Evolutionary conservation across 768 basidiomycete species (phyloP), one percentile per base, ranked within the genome.

Genomic region (Auricularia sp.): DNA sequence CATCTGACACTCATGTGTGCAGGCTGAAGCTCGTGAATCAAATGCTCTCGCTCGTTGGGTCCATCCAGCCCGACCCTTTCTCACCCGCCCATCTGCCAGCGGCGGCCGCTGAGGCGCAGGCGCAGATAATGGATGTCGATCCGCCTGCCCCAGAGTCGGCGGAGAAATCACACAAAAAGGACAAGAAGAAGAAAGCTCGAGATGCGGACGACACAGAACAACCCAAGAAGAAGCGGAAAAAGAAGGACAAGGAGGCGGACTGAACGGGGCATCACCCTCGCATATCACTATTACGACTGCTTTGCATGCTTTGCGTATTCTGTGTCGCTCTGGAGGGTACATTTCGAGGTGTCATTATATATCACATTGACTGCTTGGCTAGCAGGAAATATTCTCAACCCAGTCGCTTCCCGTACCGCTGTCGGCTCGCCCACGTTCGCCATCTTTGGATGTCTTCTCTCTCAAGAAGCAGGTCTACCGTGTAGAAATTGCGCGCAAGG

Each of bases 21-120:
- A 97, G 94, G 33, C 73, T 94, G 65, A 94, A 88, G 14, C 84
- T 94, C 39, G 92, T 93, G 37, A 95, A 97, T 71, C 89, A 95
- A 72, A 95, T 96, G 92, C 77, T 97, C 21, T 95, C 93, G 2
- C 76, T 97, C 13, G 81, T 91, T 36, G 94, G 94, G 8, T 94
- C 92, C 3, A 78, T 94, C 65, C 90, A 91, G 69, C 73, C 77
- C 3, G 85, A 92, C 69, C 90, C 89, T 1, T 90, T 92, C 74
- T 86, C 87, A 4, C 80, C 82, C 1, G 77, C 77, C 56, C 88
- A 89, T 71, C 71, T 78, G 33, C 75, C 79, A 4, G 66, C 63
- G 39, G 68, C 69, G 14, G 68, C 69, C 59, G 63, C 63, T 36
- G 73, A 66, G 61, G 73, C 70, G 36, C 72, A 61, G 37, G 68